Evolutionary conservation across 495 filamentous ascomycete genomes (phyloP).

Genomic region (Lasiosphaeria miniovina): DNA sequence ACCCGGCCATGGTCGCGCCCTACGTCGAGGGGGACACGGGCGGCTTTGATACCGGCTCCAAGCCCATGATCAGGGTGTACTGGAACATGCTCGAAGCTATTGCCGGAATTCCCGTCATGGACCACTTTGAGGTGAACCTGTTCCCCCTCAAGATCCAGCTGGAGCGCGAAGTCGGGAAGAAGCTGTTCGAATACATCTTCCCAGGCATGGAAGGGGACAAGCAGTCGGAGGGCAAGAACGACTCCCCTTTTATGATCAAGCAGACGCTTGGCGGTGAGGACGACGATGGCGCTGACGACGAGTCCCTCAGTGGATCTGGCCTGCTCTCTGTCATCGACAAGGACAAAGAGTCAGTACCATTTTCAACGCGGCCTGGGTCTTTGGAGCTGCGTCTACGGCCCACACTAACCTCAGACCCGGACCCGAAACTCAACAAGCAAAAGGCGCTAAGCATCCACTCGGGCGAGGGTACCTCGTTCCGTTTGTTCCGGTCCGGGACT

Average conservation of each 20-base stretch:
- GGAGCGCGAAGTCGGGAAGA: conserved; percentile 88
- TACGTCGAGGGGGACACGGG: conserved; percentile 66
- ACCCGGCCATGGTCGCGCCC: conserved; percentile 91
- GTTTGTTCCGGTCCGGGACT: conserved; percentile 48
- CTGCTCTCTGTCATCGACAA: conserved; percentile 29
- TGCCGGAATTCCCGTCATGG: conserved; percentile 94
- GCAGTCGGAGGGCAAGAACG: conserved; percentile 47
- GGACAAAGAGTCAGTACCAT: conserved; percentile 35
- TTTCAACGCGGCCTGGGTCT: conserved; percentile 58
- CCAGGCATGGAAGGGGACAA: conserved; percentile 65
- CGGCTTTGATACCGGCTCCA: conserved; percentile 46
- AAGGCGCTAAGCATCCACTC: conserved; percentile 51
- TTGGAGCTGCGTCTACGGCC: conserved; percentile 76
- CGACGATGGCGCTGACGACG: conserved; percentile 54
- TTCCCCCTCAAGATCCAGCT: conserved; percentile 93
- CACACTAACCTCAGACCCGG: conserved; percentile 64
- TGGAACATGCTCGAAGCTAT: conserved; percentile 99
- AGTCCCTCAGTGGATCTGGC: conserved; percentile 33
- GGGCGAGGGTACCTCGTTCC: conserved; percentile 49
- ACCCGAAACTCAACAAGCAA: conserved; percentile 38
- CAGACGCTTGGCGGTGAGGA: conserved; percentile 66
- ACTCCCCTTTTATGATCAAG: conserved; percentile 80
- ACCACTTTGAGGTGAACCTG: conserved; percentile 92
- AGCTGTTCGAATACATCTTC: conserved; percentile 97
- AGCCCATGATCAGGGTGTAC: conserved; percentile 83